These are phyloP conservation scores for Zoysia matrella DNA, from an alignment of 202 grass and related monocot genomes.

Conservation along the genomic window DNA sequence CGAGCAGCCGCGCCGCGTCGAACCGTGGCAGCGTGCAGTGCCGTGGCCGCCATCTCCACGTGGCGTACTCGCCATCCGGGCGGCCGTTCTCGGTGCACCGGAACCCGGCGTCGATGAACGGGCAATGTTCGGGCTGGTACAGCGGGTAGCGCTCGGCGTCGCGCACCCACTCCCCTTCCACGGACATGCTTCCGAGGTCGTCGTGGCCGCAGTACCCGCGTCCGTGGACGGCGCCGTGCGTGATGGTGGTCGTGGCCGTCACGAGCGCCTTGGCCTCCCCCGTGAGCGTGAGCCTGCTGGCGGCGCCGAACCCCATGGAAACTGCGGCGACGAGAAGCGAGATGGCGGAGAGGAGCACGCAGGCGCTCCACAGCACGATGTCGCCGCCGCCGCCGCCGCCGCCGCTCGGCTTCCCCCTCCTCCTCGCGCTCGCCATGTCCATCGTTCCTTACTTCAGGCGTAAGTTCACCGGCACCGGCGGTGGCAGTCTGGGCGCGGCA, in stretches of 20 bases:
- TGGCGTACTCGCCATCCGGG: slow-evolving; percentile 56
- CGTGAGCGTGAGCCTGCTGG: background rate
- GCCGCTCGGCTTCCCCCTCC: slow-evolving; percentile 26
- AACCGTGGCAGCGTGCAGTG: slow-evolving; percentile 67
- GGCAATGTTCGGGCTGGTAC: slow-evolving; percentile 32
- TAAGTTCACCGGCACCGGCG: background rate
- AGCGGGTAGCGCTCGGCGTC: slow-evolving; percentile 7
- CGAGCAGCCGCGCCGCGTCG: slow-evolving; percentile 51
- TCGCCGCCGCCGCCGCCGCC: background rate
- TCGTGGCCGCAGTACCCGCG: slow-evolving; percentile 13
- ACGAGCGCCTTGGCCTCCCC: slow-evolving; percentile 15
- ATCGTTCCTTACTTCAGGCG: background rate
- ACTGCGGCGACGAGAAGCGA: slow-evolving; percentile 31
- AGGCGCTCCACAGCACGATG: slow-evolving; percentile 39
- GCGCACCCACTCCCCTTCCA: slow-evolving; percentile 63
- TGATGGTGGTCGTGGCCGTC: background rate
- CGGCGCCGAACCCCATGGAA: slow-evolving; percentile 14
- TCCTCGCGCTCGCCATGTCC: slow-evolving; percentile 55
- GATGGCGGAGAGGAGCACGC: slow-evolving; percentile 41
- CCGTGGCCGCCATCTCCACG: slow-evolving; percentile 64
- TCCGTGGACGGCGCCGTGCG: background rate
- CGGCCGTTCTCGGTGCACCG: slow-evolving; percentile 78
- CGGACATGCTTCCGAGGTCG: slow-evolving; percentile 28
- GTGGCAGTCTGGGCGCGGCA: background rate
- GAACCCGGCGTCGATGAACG: slow-evolving; percentile 68